Percentiles rank a stretch among this genome's conserved stretches.
Conservation (phyloP, 2,329 filamentous ascomycete species). For the Colletotrichum abscissum region DNA sequence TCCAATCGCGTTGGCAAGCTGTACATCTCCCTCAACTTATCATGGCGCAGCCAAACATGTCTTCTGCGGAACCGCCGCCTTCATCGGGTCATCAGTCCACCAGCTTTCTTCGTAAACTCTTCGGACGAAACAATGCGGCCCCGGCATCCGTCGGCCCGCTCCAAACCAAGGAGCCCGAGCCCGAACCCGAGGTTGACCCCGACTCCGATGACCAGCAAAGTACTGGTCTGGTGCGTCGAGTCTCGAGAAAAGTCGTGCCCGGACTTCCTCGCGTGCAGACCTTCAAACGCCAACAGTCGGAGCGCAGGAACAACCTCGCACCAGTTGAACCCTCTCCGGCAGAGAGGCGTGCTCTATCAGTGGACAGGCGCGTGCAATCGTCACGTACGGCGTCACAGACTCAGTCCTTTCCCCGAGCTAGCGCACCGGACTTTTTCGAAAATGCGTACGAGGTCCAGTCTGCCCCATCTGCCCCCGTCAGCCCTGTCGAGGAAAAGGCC, state of each 20-base stretch:
- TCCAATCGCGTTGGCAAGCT: background rate
- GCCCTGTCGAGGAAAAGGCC: slow-evolving; percentile 46
- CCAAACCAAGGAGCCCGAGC: slow-evolving; percentile 28
- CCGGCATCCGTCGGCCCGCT: slow-evolving; percentile 24
- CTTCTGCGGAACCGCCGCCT: slow-evolving; percentile 22
- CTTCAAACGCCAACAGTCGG: slow-evolving; percentile 85
- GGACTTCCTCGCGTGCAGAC: slow-evolving; percentile 81
- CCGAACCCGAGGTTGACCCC: slow-evolving; percentile 38
- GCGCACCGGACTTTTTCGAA: slow-evolving; percentile 59
- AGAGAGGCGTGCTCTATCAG: slow-evolving; percentile 79
- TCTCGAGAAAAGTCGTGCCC: slow-evolving; percentile 75
- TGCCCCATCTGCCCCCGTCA: slow-evolving; percentile 44
- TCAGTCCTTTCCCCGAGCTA: slow-evolving; percentile 56
- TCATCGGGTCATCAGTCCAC: slow-evolving; percentile 20
- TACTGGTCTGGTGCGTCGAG: slow-evolving; percentile 53
- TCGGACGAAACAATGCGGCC: slow-evolving; percentile 34
- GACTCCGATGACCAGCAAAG: slow-evolving; percentile 43
- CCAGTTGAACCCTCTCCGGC: slow-evolving; percentile 71
- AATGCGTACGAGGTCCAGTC: slow-evolving; percentile 41
- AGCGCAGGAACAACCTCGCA: slow-evolving; percentile 78
- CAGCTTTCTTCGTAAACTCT: slow-evolving; percentile 35
- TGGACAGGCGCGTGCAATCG: slow-evolving; percentile 61
- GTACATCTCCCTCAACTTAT: background rate
- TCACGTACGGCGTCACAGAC: slow-evolving; percentile 48
- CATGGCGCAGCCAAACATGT: slow-evolving; percentile 34